phyloP scores from a whole-genome alignment of 164 flowering plant genomes.

The Litsea cubeba region DNA sequence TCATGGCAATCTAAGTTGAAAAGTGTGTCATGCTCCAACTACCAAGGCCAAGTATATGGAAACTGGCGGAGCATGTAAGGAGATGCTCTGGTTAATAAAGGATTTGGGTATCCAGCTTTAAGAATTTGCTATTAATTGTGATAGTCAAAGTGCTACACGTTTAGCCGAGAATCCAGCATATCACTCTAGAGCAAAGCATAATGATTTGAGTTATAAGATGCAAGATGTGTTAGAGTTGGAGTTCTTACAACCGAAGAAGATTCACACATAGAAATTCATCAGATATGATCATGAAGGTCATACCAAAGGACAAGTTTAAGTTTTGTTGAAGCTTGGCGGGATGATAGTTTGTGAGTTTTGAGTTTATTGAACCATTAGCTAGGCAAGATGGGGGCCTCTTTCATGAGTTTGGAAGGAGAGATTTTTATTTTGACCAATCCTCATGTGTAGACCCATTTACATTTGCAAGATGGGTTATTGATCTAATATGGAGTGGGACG shows the following conservation, averaged over 20 bases:
- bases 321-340: too few species aligned
- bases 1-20: too few species aligned
- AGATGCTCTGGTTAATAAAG: background rate
- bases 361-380: background rate
- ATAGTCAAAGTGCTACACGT: background rate
- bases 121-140: background rate
- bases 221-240: background rate
- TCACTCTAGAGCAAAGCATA: background rate
- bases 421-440: too few species aligned
- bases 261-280: background rate
- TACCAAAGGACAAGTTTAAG: too few species aligned
- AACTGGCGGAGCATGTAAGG: background rate
- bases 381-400: background rate
- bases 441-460: background rate
- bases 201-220: background rate
- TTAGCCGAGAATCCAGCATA: background rate
- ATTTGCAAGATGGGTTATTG: too few species aligned
- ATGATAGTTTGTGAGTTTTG: background rate
- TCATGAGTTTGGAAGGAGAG: background rate
- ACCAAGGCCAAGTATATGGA: background rate
- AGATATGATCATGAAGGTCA: background rate
- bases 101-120: background rate
- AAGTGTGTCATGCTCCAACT: background rate
- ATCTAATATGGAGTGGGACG: too few species aligned
- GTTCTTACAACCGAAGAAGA: background rate